Evolutionary conservation across 2,329 filamentous ascomycete genomes (phyloP), one percentile per base, ranked within the genome.

Genomic region (Zymoseptoria passerinii): DNA sequence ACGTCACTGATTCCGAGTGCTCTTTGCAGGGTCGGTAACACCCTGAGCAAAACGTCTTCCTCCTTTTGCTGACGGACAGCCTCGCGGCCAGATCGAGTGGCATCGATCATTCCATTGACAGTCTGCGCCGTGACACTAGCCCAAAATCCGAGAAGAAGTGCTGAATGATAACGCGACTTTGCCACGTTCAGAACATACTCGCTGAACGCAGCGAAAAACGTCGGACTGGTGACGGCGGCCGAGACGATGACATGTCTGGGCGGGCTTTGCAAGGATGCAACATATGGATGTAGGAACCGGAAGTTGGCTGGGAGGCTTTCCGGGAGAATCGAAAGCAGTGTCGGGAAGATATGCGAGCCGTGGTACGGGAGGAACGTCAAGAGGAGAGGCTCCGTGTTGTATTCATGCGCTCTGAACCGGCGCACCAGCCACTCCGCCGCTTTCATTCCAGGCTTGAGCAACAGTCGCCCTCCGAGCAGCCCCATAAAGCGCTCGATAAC

Each of bases 301-400:
- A 94, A 91, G 44, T 89, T 84, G 48, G 82, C 77, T 0, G 91
- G 86, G 8, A 96, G 78, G 18, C 80, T 83, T n/a, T 79, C 72
- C 0, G 94, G 91, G 10, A 99, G 78, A 58, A 99, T 95, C 1
- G 90, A 92, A 27, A 99, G 79, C 7, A 97, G 79, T 1, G 90
- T 92, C 52, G 88, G 80, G 72, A 99, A 99, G 13, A 90, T 84
- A 5, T 89, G 88, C 29, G 90, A 87, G 7, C 86, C 85, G 72
- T 99, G 92, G 74, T 96, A 97, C 1, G 94, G 94, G 4, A 99
- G 80, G 72, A 97, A 97, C 2, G 92, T 89, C 65, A 92, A 82
- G 50, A 97, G 78, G 13, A 96, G 77, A 35, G 81, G 82, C 3
- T 83, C 78, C 3, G 90, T 92, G 73, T 96, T 97, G 75, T 91